phyloP scores from a whole-genome alignment of 108 stramenopile genomes.

The Nannochloropsis gaditana region DNA sequence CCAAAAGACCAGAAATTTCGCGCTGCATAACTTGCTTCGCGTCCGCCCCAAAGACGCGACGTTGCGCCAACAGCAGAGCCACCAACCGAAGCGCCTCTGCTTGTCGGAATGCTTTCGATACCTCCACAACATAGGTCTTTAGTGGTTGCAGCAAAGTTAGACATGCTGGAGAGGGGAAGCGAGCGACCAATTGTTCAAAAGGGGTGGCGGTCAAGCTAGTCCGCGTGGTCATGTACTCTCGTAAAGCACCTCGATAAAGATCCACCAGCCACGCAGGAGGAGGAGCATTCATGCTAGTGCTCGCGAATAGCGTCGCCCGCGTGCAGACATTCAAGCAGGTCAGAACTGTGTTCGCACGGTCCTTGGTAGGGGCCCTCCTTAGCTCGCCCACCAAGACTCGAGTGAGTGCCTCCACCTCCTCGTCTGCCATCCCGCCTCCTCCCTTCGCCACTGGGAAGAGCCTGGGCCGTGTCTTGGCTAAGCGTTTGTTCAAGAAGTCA shows the following conservation, averaged over 20 bases:
- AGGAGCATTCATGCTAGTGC: not conserved
- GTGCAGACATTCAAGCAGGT: not conserved
- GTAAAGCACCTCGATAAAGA: not conserved
- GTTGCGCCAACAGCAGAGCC: not conserved
- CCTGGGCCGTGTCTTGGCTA: conserved; percentile 2
- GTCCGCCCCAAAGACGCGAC: not conserved
- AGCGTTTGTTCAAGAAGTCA: not conserved
- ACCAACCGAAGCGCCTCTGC: not conserved
- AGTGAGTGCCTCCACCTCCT: not conserved
- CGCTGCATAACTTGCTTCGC: conserved; percentile 14
- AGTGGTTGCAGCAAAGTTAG: not conserved
- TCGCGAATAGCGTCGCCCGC: not conserved
- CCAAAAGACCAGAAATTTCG: not conserved
- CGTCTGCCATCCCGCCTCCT: not conserved
- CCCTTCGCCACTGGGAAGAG: not conserved
- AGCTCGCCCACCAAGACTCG: not conserved
- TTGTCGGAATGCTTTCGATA: not conserved
- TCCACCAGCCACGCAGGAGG: not conserved
- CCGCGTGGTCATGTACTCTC: conserved; percentile 17
- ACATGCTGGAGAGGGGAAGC: not conserved
- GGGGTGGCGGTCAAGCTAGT: not conserved
- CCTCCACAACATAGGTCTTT: not conserved
- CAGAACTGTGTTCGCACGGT: not conserved
- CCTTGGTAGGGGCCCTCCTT: not conserved
- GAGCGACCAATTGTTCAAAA: not conserved